phyloP scores from a whole-genome alignment of 2,329 filamentous ascomycete species.

The Fusarium sp. region DNA sequence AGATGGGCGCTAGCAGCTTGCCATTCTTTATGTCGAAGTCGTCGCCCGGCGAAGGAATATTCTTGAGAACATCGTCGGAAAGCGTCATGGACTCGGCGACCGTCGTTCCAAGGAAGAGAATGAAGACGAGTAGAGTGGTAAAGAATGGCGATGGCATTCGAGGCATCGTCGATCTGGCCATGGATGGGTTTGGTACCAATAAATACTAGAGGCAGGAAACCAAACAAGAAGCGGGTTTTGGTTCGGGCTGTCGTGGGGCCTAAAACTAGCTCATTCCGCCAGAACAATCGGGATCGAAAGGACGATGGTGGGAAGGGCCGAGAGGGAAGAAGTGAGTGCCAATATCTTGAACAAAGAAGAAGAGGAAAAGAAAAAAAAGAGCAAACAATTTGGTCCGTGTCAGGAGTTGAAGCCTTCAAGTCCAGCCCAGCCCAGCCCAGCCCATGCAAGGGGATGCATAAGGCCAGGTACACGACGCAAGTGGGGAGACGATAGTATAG shows the following conservation, averaged over 20 bases:
- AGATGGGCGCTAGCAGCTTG: constrained; percentile 82
- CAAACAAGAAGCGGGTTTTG: constrained; percentile 32
- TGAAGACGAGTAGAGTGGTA: constrained; percentile 32
- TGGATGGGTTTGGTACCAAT: constrained; percentile 24
- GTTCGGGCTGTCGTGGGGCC: constrained; percentile 35
- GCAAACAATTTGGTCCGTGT: constrained; percentile 27
- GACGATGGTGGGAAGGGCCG: neutral
- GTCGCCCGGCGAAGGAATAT: constrained; percentile 74
- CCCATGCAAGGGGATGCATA: constrained; percentile 28
- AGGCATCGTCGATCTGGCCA: constrained; percentile 34
- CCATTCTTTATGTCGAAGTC: constrained; percentile 84
- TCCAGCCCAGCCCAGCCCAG: constrained; percentile 4
- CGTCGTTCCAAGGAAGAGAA: constrained; percentile 35
- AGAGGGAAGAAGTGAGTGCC: constrained; percentile 2
- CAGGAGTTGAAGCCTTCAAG: constrained; percentile 25
- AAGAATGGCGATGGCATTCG: constrained; percentile 28
- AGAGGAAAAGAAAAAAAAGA: constrained; percentile 19
- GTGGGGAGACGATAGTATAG: constrained; percentile 20
- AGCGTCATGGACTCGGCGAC: constrained; percentile 61
- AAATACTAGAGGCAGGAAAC: constrained; percentile 22
- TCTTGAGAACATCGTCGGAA: constrained; percentile 76
- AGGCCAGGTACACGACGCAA: constrained; percentile 20
- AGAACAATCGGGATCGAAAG: constrained; percentile 16
- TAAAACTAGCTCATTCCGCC: constrained; percentile 37
- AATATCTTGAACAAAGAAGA: constrained; percentile 15